phyloP scores from a whole-genome alignment of 208 protist genomes.

The Trichomonas vaginalis region DNA sequence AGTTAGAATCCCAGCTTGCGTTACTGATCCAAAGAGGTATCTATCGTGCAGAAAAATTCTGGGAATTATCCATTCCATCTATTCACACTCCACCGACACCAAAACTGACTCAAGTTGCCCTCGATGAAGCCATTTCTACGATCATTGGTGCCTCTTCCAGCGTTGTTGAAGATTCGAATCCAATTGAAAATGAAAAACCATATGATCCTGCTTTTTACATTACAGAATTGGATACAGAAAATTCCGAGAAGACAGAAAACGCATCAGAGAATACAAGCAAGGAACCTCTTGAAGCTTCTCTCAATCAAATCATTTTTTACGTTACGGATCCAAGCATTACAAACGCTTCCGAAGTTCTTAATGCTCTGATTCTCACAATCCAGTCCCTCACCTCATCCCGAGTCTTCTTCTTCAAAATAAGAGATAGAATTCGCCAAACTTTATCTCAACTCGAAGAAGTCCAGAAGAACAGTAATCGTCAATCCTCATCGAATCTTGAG shows the following conservation, averaged over 20 bases:
- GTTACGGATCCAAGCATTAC: not conserved
- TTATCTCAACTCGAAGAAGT: not conserved
- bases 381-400: not conserved
- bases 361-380: not conserved
- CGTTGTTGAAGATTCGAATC: not conserved
- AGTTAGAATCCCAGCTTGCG: not conserved
- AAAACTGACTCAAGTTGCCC: not conserved
- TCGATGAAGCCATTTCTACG: constrained; percentile 1
- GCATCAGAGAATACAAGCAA: not conserved
- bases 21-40: not conserved
- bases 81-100: not conserved
- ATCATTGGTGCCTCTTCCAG: not conserved
- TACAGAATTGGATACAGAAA: not conserved
- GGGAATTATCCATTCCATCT: constrained; percentile 10
- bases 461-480: not conserved
- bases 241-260: not conserved
- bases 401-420: not conserved
- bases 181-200: not conserved
- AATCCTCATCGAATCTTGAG: too few species aligned
- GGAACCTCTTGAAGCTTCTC: not conserved
- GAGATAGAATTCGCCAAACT: not conserved
- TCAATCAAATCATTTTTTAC: constrained; percentile 7
- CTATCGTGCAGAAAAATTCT: not conserved
- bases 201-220: not conserved
- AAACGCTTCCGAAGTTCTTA: not conserved